Conservation (phyloP, 2,329 filamentous ascomycete species). For the Thermothelomyces thermophilus region DNA sequence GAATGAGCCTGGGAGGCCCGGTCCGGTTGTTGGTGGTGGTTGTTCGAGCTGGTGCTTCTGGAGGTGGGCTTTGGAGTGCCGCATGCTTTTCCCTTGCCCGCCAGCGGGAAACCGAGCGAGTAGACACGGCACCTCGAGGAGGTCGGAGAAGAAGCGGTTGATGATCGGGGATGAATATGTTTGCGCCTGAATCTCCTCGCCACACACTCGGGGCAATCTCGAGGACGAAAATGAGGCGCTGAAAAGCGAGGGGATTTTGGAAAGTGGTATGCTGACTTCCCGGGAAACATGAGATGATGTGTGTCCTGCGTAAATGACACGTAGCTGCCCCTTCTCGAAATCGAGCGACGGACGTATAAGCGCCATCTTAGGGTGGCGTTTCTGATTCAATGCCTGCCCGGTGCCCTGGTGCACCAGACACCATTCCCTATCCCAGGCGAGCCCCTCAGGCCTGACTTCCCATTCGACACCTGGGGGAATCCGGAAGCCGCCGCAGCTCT, state of each 20-base stretch:
- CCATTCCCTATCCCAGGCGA: constrained; percentile 96
- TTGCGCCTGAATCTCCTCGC: constrained; percentile 65
- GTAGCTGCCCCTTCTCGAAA: constrained; percentile 58
- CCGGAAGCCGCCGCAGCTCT: constrained; percentile 78
- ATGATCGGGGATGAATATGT: constrained; percentile 61
- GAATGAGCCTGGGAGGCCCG: constrained; percentile 45
- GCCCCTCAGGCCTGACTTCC: constrained; percentile 73
- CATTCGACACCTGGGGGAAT: constrained; percentile 60
- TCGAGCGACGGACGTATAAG: constrained; percentile 71
- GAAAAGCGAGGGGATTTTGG: constrained; percentile 57
- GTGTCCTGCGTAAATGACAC: constrained; percentile 46
- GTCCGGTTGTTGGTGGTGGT: constrained; percentile 8
- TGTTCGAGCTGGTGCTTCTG: constrained; percentile 48
- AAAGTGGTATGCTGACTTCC: constrained; percentile 56
- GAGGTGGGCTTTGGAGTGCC: constrained; percentile 67
- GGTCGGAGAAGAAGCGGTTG: constrained; percentile 68
- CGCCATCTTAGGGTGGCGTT: constrained; percentile 81
- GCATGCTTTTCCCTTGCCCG: constrained; percentile 49
- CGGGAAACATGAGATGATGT: constrained; percentile 23
- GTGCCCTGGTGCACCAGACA: constrained; percentile 85
- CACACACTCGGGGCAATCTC: constrained; percentile 67
- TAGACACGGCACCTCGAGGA: constrained; percentile 71
- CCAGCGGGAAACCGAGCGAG: constrained; percentile 77
- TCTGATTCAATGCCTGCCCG: constrained; percentile 79
- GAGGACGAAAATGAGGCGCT: constrained; percentile 34